Conservation (phyloP, 352 stramenopile genomes). For the Heterotrichella gracilis region DNA sequence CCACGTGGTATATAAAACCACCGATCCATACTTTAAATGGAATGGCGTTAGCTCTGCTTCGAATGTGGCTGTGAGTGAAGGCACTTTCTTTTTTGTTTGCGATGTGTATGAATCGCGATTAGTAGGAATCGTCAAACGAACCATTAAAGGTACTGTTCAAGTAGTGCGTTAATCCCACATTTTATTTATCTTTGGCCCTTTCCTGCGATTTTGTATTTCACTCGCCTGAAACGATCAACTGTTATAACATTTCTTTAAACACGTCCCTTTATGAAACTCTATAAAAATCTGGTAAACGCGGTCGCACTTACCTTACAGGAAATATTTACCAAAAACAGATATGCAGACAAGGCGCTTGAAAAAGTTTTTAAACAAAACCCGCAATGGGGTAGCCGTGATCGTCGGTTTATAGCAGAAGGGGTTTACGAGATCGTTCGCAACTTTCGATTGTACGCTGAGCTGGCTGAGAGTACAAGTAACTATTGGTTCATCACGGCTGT, state of each 20-base stretch:
- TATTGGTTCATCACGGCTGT: background rate
- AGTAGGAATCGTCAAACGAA: background rate
- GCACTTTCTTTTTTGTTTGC: background rate
- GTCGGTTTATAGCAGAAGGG: background rate
- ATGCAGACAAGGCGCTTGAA: background rate
- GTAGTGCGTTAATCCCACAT: background rate
- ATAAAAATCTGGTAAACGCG: background rate
- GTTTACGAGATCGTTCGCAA: background rate
- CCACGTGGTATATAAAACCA: background rate
- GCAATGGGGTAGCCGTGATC: background rate
- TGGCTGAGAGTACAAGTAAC: background rate
- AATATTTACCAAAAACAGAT: slow-evolving; percentile 8
- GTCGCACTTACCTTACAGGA: background rate
- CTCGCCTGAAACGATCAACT: too few species aligned
- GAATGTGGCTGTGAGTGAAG: background rate
- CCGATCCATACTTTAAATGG: background rate
- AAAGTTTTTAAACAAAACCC: background rate
- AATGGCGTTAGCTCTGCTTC: background rate
- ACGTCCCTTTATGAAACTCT: background rate
- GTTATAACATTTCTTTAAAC: too few species aligned
- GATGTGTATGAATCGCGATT: background rate
- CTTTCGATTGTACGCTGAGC: background rate
- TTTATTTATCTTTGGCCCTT: too few species aligned
- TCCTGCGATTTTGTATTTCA: too few species aligned
- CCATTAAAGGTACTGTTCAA: background rate